phyloP scores from a whole-genome alignment of 352 stramenopile species.

The Phytophthora pinifolia region DNA sequence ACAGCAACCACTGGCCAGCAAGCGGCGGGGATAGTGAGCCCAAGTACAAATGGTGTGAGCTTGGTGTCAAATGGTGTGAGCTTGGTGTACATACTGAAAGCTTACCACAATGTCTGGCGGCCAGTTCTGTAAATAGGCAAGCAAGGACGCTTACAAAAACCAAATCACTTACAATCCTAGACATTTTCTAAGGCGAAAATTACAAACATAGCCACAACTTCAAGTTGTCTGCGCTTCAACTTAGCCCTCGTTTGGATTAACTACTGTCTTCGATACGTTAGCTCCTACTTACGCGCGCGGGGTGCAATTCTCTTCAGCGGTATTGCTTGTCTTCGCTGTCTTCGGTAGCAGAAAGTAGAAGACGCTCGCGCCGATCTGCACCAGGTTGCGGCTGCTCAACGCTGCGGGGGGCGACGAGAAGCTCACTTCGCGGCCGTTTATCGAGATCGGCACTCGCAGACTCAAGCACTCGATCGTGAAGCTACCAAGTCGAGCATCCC shows the following conservation, averaged over 20 bases:
- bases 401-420: conserved; percentile 46
- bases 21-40: conserved; percentile 6
- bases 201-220: background rate
- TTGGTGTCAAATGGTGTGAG: too few species aligned
- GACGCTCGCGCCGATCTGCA: conserved; percentile 68
- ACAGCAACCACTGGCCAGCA: conserved; percentile 26
- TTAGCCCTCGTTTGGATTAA: too few species aligned
- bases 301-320: background rate
- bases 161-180: too few species aligned
- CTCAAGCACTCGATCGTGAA: conserved; percentile 81
- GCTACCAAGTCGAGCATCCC: conserved; percentile 38
- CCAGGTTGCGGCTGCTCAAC: conserved; percentile 52
- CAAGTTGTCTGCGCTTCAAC: background rate
- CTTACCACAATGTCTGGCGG: too few species aligned
- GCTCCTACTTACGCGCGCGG: conserved; percentile 1
- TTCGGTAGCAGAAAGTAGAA: conserved; percentile 83
- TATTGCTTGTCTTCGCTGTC: conserved; percentile 6
- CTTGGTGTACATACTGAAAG: too few species aligned
- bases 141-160: too few species aligned
- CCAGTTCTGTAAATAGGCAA: too few species aligned
- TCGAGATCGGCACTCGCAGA: conserved; percentile 44
- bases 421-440: conserved; percentile 63
- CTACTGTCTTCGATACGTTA: too few species aligned
- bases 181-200: too few species aligned
- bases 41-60: background rate